These are phyloP conservation scores for Fistulinella prunicolor DNA, from an alignment of 768 basidiomycete genomes.

Conservation along the genomic window DNA sequence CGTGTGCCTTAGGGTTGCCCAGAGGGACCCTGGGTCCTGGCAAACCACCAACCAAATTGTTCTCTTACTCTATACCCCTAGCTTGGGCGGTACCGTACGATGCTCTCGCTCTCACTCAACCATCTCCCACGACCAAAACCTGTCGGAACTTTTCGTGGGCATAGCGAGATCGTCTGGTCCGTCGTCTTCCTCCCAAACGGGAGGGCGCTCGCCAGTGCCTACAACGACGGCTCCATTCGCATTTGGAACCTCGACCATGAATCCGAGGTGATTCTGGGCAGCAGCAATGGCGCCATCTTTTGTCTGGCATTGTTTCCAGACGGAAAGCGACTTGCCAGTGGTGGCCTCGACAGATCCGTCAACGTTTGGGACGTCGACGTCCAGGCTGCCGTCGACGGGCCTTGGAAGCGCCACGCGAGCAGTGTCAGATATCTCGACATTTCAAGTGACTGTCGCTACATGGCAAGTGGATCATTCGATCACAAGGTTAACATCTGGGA, in stretches of 20 bases:
- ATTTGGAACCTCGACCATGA: slow-evolving; percentile 27
- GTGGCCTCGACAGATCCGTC: slow-evolving; percentile 31
- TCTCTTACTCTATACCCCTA: slow-evolving; percentile 24
- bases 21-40: slow-evolving; percentile 23
- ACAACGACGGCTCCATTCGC: slow-evolving; percentile 30
- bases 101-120: slow-evolving; percentile 32
- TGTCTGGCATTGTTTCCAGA: slow-evolving; percentile 28
- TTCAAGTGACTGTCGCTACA: slow-evolving; percentile 28
- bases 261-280: slow-evolving; percentile 25
- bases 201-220: slow-evolving; percentile 24
- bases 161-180: slow-evolving; percentile 30
- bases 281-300: slow-evolving; percentile 22
- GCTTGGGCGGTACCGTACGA: slow-evolving; percentile 20
- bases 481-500: slow-evolving; percentile 31
- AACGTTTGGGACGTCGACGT: slow-evolving; percentile 31
- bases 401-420: slow-evolving; percentile 24
- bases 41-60: slow-evolving; percentile 22
- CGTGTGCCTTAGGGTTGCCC: slow-evolving; percentile 31
- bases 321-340: slow-evolving; percentile 26
- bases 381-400: slow-evolving; percentile 10
- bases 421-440: slow-evolving; percentile 30
- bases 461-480: slow-evolving; percentile 31
- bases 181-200: slow-evolving; percentile 28
- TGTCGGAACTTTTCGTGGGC: slow-evolving; percentile 20
- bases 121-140: slow-evolving; percentile 26